phyloP scores from a whole-genome alignment of 2,329 filamentous ascomycete species.

The Zymoseptoria ardabiliae region DNA sequence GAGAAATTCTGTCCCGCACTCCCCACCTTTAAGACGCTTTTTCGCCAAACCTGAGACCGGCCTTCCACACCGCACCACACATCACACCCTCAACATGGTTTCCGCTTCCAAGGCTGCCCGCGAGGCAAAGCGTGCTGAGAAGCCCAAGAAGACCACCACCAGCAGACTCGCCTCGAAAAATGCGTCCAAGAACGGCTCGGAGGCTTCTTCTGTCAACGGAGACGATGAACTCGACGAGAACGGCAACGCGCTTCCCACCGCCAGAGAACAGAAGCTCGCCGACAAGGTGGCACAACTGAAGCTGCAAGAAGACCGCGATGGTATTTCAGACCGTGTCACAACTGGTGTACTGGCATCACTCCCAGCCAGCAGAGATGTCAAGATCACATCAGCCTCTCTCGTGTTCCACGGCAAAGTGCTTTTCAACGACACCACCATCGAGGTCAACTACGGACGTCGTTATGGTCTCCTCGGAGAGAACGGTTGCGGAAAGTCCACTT shows the following conservation, averaged over 20 bases:
- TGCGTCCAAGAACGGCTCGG: slow-evolving; percentile 54
- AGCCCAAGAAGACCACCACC: slow-evolving; percentile 64
- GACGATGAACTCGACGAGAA: slow-evolving; percentile 61
- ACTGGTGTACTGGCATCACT: slow-evolving; percentile 91
- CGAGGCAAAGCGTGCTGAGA: slow-evolving; percentile 57
- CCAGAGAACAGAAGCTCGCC: slow-evolving; percentile 52
- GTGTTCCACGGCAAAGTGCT: slow-evolving; percentile 98
- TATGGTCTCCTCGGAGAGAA: slow-evolving; percentile 97
- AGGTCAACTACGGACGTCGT: slow-evolving; percentile 84
- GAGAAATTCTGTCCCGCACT: not conserved
- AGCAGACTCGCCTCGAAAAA: slow-evolving; percentile 63
- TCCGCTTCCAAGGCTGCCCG: slow-evolving; percentile 63
- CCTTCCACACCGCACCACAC: not conserved
- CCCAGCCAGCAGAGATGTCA: slow-evolving; percentile 81
- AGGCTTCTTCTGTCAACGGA: slow-evolving; percentile 60
- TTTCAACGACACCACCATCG: slow-evolving; percentile 86
- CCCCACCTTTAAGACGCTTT: not conserved
- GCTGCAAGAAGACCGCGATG: slow-evolving; percentile 91
- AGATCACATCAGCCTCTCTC: slow-evolving; percentile 86
- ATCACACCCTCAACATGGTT: slow-evolving; percentile 46
- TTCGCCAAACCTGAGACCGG: not conserved
- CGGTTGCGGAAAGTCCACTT: slow-evolving; percentile 97
- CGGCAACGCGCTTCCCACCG: slow-evolving; percentile 46
- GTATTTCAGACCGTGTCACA: slow-evolving; percentile 93
- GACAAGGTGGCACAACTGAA: slow-evolving; percentile 82